phyloP scores from a whole-genome alignment of 1,284 basidiomycete species.

The Fomitopsis palustris region DNA sequence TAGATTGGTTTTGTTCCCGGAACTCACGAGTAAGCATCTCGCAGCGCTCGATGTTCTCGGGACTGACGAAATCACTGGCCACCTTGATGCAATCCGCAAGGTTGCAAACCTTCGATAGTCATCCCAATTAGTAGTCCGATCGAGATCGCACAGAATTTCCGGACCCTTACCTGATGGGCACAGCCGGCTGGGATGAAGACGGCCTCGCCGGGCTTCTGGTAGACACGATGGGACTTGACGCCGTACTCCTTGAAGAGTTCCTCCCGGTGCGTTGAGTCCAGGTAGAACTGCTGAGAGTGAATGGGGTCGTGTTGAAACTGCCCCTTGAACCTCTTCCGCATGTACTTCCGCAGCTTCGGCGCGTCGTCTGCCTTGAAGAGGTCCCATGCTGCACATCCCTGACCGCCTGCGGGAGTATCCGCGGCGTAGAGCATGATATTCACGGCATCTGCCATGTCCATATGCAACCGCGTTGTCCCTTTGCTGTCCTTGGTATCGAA shows the following conservation, averaged over 20 bases:
- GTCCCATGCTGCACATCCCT: slow-evolving; percentile 91
- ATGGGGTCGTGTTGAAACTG: slow-evolving; percentile 76
- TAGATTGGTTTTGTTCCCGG: slow-evolving; percentile 79
- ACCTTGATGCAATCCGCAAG: slow-evolving; percentile 93
- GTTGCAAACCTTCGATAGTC: slow-evolving; percentile 63
- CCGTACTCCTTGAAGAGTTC: slow-evolving; percentile 67
- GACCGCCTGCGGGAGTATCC: slow-evolving; percentile 53
- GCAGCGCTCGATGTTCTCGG: slow-evolving; percentile 86
- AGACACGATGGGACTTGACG: slow-evolving; percentile 79
- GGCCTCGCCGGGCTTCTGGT: slow-evolving; percentile 90
- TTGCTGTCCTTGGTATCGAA: slow-evolving; percentile 61
- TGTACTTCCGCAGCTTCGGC: slow-evolving; percentile 72
- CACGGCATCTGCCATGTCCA: slow-evolving; percentile 95
- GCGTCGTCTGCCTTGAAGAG: slow-evolving; percentile 84
- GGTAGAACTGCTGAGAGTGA: slow-evolving; percentile 86
- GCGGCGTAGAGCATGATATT: slow-evolving; percentile 88
- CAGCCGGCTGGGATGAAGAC: slow-evolving; percentile 96
- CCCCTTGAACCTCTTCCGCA: slow-evolving; percentile 56
- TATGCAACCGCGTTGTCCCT: slow-evolving; percentile 86
- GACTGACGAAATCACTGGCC: slow-evolving; percentile 94
- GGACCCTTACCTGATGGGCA: slow-evolving; percentile 78
- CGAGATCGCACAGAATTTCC: not conserved
- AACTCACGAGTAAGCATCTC: slow-evolving; percentile 87
- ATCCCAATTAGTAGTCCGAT: not conserved
- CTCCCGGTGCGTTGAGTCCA: slow-evolving; percentile 67